Evolutionary conservation across 495 filamentous ascomycete genomes (phyloP).

Genomic region (Aspergillus taichungensis): DNA sequence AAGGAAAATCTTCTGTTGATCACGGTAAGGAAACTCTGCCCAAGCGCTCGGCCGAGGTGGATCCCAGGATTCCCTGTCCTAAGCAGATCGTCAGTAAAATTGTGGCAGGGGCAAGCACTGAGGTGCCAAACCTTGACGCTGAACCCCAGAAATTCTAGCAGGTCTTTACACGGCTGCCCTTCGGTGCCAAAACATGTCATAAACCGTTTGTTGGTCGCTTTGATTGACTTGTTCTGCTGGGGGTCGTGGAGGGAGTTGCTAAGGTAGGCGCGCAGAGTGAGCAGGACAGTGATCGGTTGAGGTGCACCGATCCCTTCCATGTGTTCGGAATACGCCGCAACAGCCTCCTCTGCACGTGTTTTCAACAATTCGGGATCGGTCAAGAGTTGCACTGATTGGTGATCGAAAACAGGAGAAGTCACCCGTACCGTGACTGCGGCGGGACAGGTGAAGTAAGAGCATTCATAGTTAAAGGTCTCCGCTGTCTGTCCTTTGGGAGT

Average conservation of each 20-base stretch:
- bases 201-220: constrained; percentile 63
- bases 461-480: constrained; percentile 46
- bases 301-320: constrained; percentile 44
- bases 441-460: constrained; percentile 48
- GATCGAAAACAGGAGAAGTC: constrained; percentile 42
- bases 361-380: constrained; percentile 46
- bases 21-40: constrained; percentile 32
- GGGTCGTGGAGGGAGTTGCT: constrained; percentile 46
- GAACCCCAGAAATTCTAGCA: constrained; percentile 61
- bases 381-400: constrained; percentile 43
- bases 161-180: constrained; percentile 45
- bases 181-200: constrained; percentile 54
- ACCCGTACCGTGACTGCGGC: constrained; percentile 47
- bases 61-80: constrained; percentile 35
- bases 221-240: constrained; percentile 45
- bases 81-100: constrained; percentile 8
- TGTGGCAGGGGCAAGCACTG: background rate
- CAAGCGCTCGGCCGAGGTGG: constrained; percentile 34
- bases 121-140: constrained; percentile 21
- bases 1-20: constrained; percentile 38
- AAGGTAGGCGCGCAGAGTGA: constrained; percentile 54
- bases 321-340: constrained; percentile 47
- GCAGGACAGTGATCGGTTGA: constrained; percentile 40
- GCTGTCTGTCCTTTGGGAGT: constrained; percentile 26
- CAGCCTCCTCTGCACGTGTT: constrained; percentile 43